These are phyloP conservation scores for Dothideomycetidae sp. DNA, from an alignment of 2,329 filamentous ascomycete species.

Conservation along the genomic window DNA sequence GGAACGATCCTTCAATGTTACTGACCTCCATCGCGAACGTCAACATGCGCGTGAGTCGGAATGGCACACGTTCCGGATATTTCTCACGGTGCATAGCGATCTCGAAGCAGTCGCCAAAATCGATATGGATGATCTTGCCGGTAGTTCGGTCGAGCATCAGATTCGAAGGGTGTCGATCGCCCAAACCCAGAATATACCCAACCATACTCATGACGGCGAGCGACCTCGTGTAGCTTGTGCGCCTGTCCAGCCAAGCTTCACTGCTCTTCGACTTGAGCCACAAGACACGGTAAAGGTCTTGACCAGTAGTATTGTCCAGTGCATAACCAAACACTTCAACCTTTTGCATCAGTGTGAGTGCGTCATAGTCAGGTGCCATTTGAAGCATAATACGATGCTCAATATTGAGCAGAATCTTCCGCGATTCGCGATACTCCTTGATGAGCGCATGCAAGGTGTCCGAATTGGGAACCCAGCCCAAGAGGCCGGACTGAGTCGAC, in stretches of 20 bases:
- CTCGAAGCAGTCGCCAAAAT: slow-evolving; percentile 99
- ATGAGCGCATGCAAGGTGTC: slow-evolving; percentile 96
- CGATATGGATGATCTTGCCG: slow-evolving; percentile 95
- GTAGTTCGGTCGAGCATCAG: slow-evolving; percentile 93
- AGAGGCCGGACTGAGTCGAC: slow-evolving; percentile 85
- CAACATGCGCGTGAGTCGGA: slow-evolving; percentile 95
- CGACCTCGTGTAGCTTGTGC: slow-evolving; percentile 97
- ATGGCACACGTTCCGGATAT: slow-evolving; percentile 92
- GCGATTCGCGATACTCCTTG: slow-evolving; percentile 88
- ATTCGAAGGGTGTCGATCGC: slow-evolving; percentile 94
- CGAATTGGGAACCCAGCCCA: slow-evolving; percentile 95
- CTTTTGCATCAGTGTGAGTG: slow-evolving; percentile 98
- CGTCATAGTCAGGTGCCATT: slow-evolving; percentile 98
- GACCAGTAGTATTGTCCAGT: slow-evolving; percentile 95
- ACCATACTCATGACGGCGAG: slow-evolving; percentile 99
- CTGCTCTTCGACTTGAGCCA: slow-evolving; percentile 99
- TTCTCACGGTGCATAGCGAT: slow-evolving; percentile 99
- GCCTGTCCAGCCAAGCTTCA: slow-evolving; percentile 90
- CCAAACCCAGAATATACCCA: slow-evolving; percentile 94
- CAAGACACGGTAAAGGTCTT: slow-evolving; percentile 91
- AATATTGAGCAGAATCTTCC: slow-evolving; percentile 96
- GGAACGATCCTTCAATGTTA: slow-evolving; percentile 97
- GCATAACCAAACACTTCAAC: slow-evolving; percentile 99
- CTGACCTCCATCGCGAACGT: slow-evolving; percentile 99
- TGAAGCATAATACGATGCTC: slow-evolving; percentile 99